Percentiles rank a stretch among this genome's conserved stretches.
phyloP scores from a whole-genome alignment of 2,329 filamentous ascomycete genomes.

The Pseudopyrenochaeta lycopersici region DNA sequence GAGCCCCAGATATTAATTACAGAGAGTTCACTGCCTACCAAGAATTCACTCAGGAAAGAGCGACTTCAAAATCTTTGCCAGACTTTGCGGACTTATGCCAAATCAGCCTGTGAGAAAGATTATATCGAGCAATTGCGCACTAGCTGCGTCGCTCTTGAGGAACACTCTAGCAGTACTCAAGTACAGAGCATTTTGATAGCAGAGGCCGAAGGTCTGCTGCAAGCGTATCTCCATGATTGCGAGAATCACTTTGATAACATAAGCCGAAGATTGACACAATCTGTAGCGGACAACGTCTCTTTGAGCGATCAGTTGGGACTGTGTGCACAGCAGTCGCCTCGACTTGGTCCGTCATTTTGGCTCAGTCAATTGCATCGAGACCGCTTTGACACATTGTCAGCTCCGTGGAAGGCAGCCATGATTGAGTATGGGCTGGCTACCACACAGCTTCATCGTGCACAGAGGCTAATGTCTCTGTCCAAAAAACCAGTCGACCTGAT shows the following conservation, averaged over 20 bases:
- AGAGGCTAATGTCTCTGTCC: constrained; percentile 24
- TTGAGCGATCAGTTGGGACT: constrained; percentile 6
- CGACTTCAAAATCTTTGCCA: constrained; percentile 23
- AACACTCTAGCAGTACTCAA: neutral
- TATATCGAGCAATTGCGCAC: constrained; percentile 27
- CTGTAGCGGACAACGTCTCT: neutral
- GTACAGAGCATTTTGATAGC: neutral
- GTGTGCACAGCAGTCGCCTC: constrained; percentile 18
- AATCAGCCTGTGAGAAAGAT: constrained; percentile 24
- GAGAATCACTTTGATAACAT: constrained; percentile 14
- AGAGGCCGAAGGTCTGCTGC: constrained; percentile 2
- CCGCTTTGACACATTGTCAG: constrained; percentile 20
- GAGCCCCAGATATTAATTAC: constrained; percentile 5
- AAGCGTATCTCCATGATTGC: constrained; percentile 20
- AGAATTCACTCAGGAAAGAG: neutral
- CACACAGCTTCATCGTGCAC: constrained; percentile 41
- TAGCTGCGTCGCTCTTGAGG: constrained; percentile 27
- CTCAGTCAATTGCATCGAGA: constrained; percentile 31
- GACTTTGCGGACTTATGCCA: constrained; percentile 12
- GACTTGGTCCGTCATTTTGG: constrained; percentile 34
- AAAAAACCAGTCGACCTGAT: constrained; percentile 28
- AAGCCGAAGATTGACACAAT: neutral
- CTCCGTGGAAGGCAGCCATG: constrained; percentile 31
- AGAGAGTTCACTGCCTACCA: neutral
- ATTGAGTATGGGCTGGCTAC: constrained; percentile 38